These are phyloP conservation scores for Magnaporthiopsis rhizophila DNA, from an alignment of 2,329 filamentous ascomycete genomes.

Conservation along the genomic window DNA sequence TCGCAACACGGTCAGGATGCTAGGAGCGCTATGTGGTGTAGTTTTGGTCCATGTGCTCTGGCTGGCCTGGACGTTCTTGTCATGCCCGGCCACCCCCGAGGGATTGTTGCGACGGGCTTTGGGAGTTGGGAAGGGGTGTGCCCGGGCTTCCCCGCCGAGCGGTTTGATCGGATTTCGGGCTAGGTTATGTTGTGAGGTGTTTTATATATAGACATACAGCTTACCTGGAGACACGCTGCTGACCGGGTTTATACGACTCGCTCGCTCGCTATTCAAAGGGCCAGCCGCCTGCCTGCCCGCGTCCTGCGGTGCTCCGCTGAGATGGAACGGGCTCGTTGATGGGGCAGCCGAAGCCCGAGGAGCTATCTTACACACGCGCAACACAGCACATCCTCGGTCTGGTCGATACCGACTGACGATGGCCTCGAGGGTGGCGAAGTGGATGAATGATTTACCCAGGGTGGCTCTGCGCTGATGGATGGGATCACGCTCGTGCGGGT, in stretches of 20 bases:
- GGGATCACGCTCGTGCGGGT: conserved; percentile 12
- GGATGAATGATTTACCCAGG: too few species aligned
- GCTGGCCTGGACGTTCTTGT: not conserved
- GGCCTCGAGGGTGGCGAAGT: too few species aligned
- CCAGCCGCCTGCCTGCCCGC: conserved; percentile 22
- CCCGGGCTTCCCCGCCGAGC: too few species aligned
- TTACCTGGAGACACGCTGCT: conserved; percentile 5
- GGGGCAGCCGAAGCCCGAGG: conserved; percentile 14
- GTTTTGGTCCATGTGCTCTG: not conserved
- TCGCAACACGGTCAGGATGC: conserved; percentile 28
- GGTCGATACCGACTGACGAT: too few species aligned
- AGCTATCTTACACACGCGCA: not conserved
- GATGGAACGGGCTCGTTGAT: conserved; percentile 35
- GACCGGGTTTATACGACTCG: conserved; percentile 11
- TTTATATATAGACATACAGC: not conserved
- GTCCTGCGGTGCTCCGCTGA: conserved; percentile 27
- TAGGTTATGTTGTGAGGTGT: too few species aligned
- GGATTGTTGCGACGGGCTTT: too few species aligned
- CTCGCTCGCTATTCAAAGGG: conserved; percentile 12
- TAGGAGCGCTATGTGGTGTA: conserved; percentile 21
- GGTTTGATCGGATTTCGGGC: too few species aligned
- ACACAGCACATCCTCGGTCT: too few species aligned
- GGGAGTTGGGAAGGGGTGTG: too few species aligned
- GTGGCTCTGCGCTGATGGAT: too few species aligned
- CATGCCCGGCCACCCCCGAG: not conserved